Conservation (phyloP, 1,284 basidiomycete species). For the Naganishia albida region DNA sequence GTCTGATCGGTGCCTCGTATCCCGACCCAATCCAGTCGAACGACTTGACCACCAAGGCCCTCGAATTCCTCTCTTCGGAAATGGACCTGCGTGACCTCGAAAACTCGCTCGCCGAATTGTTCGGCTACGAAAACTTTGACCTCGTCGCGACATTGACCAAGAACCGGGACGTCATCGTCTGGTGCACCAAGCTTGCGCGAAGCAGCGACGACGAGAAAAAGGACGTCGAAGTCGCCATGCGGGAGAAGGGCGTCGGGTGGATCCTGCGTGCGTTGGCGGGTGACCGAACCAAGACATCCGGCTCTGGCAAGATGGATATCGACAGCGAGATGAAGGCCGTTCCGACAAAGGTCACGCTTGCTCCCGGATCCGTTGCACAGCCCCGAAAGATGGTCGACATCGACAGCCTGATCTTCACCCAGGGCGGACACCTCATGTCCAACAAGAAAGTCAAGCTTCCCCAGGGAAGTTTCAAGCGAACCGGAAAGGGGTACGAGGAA, state of each 20-base stretch:
- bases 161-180: conserved; percentile 93
- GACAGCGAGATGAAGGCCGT: conserved; percentile 58
- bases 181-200: conserved; percentile 95
- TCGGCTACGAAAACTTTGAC: conserved; percentile 89
- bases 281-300: conserved; percentile 56
- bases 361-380: conserved; percentile 81
- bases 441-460: conserved; percentile 98
- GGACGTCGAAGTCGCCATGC: conserved; percentile 96
- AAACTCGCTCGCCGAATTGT: conserved; percentile 95
- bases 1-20: conserved; percentile 85
- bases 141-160: conserved; percentile 88
- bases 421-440: conserved; percentile 95
- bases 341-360: conserved; percentile 83
- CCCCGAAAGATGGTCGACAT: conserved; percentile 87
- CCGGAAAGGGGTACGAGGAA: conserved; percentile 96
- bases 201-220: conserved; percentile 86
- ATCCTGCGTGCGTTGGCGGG: conserved; percentile 85
- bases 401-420: conserved; percentile 91
- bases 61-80: conserved; percentile 86
- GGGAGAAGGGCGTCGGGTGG: conserved; percentile 95
- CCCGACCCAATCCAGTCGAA: conserved; percentile 92
- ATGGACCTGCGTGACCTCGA: conserved; percentile 90
- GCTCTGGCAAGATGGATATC: conserved; percentile 51
- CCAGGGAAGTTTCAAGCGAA: conserved; percentile 95
- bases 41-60: conserved; percentile 82